Base-by-base conservation (phyloP, 1,284 basidiomycete genomes). In the Ustilago crameri region DNA sequence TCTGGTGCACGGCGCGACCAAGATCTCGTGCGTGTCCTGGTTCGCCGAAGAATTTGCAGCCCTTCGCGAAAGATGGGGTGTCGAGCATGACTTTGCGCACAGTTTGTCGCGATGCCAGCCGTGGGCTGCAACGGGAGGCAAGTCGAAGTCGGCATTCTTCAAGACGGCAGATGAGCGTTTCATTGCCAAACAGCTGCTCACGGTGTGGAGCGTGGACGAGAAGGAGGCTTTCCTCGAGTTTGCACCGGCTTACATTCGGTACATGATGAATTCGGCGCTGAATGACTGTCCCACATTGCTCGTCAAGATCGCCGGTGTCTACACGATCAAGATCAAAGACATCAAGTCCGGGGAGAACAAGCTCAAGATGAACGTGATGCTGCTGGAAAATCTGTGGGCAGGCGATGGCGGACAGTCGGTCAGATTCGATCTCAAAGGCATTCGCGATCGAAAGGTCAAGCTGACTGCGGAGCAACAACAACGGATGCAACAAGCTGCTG, bases 301-400 rank as follows among this genome's bases (percentile, higher is more conserved):
- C 14, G 77, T 78, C 69, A 79, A 79, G 70, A 80, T 80, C 27
- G 68, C 74, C 2, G 78, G 78, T 22, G 75, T 75, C 7, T 80
- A 80, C 67, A 71, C 58, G 50, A 60, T 80, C 62, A 80, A 80
- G 65, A 74, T 80, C 64, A 80, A 80, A 48, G 74, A 80, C 48
- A 61, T 52, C 35, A 75, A 73, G 49, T 58, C 56, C 15, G 64
- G 69, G 20, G 75, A 77, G 54, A 69, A 62, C 24, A 72, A 67
- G 60, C 60, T 79, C 54, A 77, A 78, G 63, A 76, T 77, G 72
- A 79, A 67, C 51, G 52, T 80, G 27, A 76, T 77, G 75, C 42
- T 80, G 44, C 64, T 79, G 12, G 78, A 80, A 49, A 80, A 80
- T 32, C 42, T 80, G 42, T 80, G 75, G 62, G 68, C 76, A 2